phyloP scores from a whole-genome alignment of 257 asterid species.

The Lantana camara region DNA sequence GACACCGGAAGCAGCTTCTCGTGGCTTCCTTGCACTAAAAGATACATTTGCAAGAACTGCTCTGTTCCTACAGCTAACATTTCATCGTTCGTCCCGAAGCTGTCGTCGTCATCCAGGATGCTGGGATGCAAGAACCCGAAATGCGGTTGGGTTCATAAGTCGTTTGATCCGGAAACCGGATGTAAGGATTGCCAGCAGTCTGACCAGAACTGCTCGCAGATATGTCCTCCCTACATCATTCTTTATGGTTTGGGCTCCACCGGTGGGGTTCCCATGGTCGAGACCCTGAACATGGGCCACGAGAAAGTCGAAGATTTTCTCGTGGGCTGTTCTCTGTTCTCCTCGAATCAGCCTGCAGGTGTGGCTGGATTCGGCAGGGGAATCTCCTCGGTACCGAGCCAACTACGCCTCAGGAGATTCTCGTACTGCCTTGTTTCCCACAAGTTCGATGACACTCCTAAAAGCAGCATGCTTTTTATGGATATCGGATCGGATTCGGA shows the following conservation, averaged over 20 bases:
- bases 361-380: conserved; percentile 90
- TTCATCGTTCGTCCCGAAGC: conserved; percentile 61
- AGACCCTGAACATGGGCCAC: conserved; percentile 52
- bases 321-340: conserved; percentile 78
- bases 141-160: conserved; percentile 73
- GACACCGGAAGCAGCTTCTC: conserved; percentile 90
- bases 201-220: conserved; percentile 53
- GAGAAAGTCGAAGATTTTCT: conserved; percentile 49
- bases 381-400: conserved; percentile 61
- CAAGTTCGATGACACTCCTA: conserved; percentile 53
- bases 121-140: conserved; percentile 75
- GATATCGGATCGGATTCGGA: conserved; percentile 47
- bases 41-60: conserved; percentile 65
- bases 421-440: conserved; percentile 80
- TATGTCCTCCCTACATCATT: conserved; percentile 82
- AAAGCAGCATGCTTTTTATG: conserved; percentile 52
- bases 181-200: conserved; percentile 51
- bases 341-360: conserved; percentile 76
- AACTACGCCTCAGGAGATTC: conserved; percentile 68
- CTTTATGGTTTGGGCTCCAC: conserved; percentile 82
- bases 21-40: conserved; percentile 87
- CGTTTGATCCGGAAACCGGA: conserved; percentile 41
- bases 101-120: conserved; percentile 66
- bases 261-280: conserved; percentile 66
- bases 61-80: conserved; percentile 32